phyloP scores from a whole-genome alignment of 768 basidiomycete genomes.

The Lentinula lateritia region DNA sequence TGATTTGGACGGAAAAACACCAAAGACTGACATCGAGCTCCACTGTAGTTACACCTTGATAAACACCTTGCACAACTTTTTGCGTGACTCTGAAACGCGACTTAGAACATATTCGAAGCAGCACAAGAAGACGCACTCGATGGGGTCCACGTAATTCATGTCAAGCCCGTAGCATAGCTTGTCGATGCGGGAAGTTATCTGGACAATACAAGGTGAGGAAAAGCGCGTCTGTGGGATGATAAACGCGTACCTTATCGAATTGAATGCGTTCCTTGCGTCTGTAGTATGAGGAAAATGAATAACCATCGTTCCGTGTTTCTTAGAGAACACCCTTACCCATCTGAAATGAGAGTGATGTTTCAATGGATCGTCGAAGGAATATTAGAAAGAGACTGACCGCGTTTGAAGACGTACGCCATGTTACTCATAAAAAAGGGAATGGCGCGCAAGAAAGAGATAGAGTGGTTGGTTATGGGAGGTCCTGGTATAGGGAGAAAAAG shows the following conservation, averaged over 20 bases:
- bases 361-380: not conserved
- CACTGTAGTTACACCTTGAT: constrained; percentile 93
- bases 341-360: constrained; percentile 2
- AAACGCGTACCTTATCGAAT: constrained; percentile 75
- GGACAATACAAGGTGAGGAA: constrained; percentile 10
- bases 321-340: constrained; percentile 8
- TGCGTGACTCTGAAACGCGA: constrained; percentile 61
- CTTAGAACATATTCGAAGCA: constrained; percentile 6
- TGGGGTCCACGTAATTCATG: constrained; percentile 84
- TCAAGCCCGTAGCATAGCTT: constrained; percentile 97
- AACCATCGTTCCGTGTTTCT: constrained; percentile 22
- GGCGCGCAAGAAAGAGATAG: not conserved
- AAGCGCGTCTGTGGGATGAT: constrained; percentile 10
- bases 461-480: no score
- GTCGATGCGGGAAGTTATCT: constrained; percentile 85
- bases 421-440: not conserved
- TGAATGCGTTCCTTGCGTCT: constrained; percentile 89
- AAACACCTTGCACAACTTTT: constrained; percentile 91
- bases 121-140: constrained; percentile 60
- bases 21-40: constrained; percentile 34
- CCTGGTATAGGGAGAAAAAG: no score
- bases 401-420: constrained; percentile 25
- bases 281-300: constrained; percentile 5
- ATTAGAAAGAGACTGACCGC: constrained; percentile 19
- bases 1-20: not conserved